Base-by-base conservation (phyloP, 2,329 filamentous ascomycete species). In the Microdochium paspali region DNA sequence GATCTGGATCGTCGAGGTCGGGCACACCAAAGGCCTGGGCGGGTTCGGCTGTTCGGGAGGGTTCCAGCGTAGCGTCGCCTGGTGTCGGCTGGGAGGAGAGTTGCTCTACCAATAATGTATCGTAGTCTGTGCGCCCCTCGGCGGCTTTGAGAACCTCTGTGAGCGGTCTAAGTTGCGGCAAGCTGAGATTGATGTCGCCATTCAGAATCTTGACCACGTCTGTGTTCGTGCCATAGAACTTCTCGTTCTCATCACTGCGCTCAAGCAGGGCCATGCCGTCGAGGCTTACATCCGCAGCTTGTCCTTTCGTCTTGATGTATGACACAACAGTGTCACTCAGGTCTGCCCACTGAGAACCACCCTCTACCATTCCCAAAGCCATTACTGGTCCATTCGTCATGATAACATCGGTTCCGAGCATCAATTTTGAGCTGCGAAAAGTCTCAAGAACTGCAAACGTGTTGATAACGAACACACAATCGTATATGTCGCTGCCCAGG, bases 381-480 rank as follows among this genome's bases (percentile, higher is more conserved):
- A 75, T 80, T 3, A 93, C 76, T 0, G 90, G 90, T 1, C 90
- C 90, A 7, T 84, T 80, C 6, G 83, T 79, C 24, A 89, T 80
- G 51, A 80, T 84, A 46, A 95, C 77, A 61, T 95, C 89, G 43
- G 85, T 83, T 5, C 90, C 90, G 2, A 97, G 70, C 0, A 87
- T 93, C 47, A 89, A 82, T 46, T 85, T 79, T 3, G 91, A 71
- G 49, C 82, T 84, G 30, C 87, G 89, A 61, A 96, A 94, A 1
- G 86, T 81, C 54, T 95, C 86, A 44, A 97, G 71, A 6, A 90
- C 89, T 48, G 87, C 78, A 43, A 87, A 80, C 42, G 86, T 90
- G 68, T 95, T 96, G 61, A 96, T 90, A 30, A 96, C 86, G 9
- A 96, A 77, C 13, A 97, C 86, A 60, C 90, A 95, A 64, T 97